phyloP scores from a whole-genome alignment of 345 rosid species.

The Jatropha curcas region DNA sequence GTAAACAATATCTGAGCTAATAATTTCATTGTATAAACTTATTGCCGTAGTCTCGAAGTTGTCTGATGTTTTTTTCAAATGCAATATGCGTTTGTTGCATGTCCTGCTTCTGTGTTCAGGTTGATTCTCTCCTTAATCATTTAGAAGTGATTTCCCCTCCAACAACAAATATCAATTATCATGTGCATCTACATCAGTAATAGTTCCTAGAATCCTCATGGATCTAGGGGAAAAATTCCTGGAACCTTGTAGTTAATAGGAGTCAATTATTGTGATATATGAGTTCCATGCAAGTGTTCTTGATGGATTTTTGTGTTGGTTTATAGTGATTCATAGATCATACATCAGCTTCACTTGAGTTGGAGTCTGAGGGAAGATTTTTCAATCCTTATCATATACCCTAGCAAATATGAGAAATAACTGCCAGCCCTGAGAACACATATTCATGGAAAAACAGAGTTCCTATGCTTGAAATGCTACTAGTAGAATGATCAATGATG shows the following conservation, averaged over 20 bases:
- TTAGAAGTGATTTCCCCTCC: not conserved
- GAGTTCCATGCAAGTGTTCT: not conserved
- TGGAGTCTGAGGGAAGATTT: not conserved
- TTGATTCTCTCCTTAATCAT: not conserved
- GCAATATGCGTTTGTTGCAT: too few species aligned
- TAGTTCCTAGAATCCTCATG: not conserved
- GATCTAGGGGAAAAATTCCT: not conserved
- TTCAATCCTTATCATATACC: not conserved
- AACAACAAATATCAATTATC: not conserved
- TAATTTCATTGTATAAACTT: not conserved
- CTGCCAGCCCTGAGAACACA: not conserved
- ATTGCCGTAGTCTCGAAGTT: not conserved
- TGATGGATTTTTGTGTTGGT: not conserved
- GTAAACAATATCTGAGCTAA: not conserved
- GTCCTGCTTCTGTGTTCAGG: not conserved
- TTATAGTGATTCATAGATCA: not conserved
- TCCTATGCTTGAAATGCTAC: not conserved
- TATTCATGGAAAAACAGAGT: not conserved
- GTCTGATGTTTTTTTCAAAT: too few species aligned
- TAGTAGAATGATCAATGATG: not conserved
- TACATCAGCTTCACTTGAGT: not conserved
- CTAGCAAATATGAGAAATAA: not conserved
- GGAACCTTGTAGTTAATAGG: not conserved
- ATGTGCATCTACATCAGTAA: not conserved
- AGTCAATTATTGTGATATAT: not conserved